Evolutionary conservation across 2,329 filamentous ascomycete genomes (phyloP), one percentile per base, ranked within the genome.

Genomic region (Xylaria digitata): DNA sequence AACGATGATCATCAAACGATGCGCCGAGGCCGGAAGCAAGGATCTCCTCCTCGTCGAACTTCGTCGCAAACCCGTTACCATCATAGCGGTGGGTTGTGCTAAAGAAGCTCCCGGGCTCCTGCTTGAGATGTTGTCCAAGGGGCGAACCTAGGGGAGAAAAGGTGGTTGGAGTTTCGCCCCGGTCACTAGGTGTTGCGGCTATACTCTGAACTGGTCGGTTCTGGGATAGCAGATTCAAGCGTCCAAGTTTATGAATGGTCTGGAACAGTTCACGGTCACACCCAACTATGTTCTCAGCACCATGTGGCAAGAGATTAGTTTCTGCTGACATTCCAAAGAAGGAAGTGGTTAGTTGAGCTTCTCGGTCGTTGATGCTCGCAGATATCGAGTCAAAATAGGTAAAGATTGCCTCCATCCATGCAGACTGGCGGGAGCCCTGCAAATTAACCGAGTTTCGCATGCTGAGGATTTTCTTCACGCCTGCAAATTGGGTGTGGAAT

Each of bases 321-420:
- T 85, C 85, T 1, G 82, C 75, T 53, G 80, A 75, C 17, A 83
- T 76, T 9, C 81, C 92, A 72, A 91, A 86, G 74, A 92, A 89
- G 32, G 87, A 84, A 13, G 88, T 86, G 69, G 89, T 84, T 19
- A 97, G 87, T 78, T 97, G 93, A 34, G 92, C 89, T 79, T 97
- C 94, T 58, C 94, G 89, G 79, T 97, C 92, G 73, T 97, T 97
- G 76, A 97, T 93, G 59, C 92, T 94, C 45, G 93, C 93, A 0
- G 93, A 94, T 81, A 97, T 93, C 62, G 94, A 93, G 78, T 97
- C 95, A 76, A 97, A 96, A 85, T 95, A 97, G 40, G 93, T 96
- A 76, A 97, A 97, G 72, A 97, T 89, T 48, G 93, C 90, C 74
- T 96, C 92, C 82, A 97, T 95, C 94, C 94, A 97, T 13, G 90